Conservation (phyloP, 495 filamentous ascomycete species). For the Aspergillus steynii region DNA sequence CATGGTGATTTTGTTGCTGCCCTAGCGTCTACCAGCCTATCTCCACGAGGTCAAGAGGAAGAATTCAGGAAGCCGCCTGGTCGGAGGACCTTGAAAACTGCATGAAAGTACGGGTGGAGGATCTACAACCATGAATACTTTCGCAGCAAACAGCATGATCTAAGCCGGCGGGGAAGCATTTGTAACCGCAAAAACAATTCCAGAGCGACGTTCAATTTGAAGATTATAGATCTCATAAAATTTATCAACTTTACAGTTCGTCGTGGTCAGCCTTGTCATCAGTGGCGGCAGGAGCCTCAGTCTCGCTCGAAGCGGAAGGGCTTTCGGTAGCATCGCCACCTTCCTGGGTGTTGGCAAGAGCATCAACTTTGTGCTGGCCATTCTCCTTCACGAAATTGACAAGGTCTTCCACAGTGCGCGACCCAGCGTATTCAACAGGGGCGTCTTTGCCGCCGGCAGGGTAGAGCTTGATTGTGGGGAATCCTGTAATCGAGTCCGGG, state of each 20-base stretch:
- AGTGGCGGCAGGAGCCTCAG: constrained; percentile 21
- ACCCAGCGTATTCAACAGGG: constrained; percentile 83
- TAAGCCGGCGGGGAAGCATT: neutral
- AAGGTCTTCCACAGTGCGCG: constrained; percentile 90
- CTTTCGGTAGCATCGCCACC: constrained; percentile 32
- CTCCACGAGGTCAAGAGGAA: too few relatives aligned
- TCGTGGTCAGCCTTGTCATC: constrained; percentile 39
- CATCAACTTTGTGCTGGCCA: constrained; percentile 81
- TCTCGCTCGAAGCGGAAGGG: constrained; percentile 24
- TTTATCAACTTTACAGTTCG: constrained; percentile 38
- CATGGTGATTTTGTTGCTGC: too few relatives aligned
- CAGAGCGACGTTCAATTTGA: neutral
- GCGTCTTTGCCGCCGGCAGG: constrained; percentile 83
- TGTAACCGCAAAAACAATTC: neutral
- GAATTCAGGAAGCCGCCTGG: too few relatives aligned
- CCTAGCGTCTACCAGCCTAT: neutral
- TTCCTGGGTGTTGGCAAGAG: constrained; percentile 42
- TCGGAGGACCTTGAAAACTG: too few relatives aligned
- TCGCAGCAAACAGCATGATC: neutral
- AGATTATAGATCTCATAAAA: constrained; percentile 19
- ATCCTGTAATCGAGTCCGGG: constrained; percentile 93
- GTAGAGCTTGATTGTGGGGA: constrained; percentile 99
- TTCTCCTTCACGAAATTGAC: constrained; percentile 93
- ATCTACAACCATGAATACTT: neutral
- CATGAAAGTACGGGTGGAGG: too few relatives aligned